Evolutionary conservation across 257 asterid genomes (phyloP), one percentile per base, ranked within the genome.

Genomic region (Penstemon barbatus): DNA sequence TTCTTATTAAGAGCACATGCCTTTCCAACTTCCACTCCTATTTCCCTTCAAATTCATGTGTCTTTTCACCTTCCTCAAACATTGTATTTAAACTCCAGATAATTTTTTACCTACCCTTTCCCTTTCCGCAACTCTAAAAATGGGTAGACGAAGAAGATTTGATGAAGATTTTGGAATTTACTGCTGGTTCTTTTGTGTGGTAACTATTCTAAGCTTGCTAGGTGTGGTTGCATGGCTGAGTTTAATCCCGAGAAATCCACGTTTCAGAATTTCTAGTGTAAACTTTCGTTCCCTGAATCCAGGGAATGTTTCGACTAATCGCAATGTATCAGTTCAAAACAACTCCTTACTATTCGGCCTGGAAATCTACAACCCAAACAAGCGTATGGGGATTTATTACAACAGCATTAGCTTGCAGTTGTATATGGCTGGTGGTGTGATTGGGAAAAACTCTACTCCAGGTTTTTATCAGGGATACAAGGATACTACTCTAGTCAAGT

Each of bases 341-440:
- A 42, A 33, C 55, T 40, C 72, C 6, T 4, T 79, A 12, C 13
- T 75, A n/a, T 45, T 83, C 3, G 57, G 70, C 57, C 56, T 79
- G 19, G 33, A 60, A 38, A 54, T 83, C 75, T 75, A 49, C 36
- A 80, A 83, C 67, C 87, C 83, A 10, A 83, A 83, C 83, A 80
- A 77, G 65, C 78, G 66, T 25, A 80, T 83, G 72, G 81, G 76
- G 55, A 67, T 83, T 41, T 76, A 75, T 46, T 80, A 80, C 54
- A 61, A 59, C 6, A 56, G 61, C 33, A 63, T 80, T 41, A 48
- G 4, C 50, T 43, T 83, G 61, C 58, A 46, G 40, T 25, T 83
- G 77, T 63, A 63, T 46, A 36, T 43, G 0, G 56, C 11, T 25
- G 58, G 39, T 19, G 63, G 69, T 12, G 50, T 75, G 13, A 65